Evolutionary conservation across 139 green algal species (phyloP).

Genomic region (Haematococcus sp.): DNA sequence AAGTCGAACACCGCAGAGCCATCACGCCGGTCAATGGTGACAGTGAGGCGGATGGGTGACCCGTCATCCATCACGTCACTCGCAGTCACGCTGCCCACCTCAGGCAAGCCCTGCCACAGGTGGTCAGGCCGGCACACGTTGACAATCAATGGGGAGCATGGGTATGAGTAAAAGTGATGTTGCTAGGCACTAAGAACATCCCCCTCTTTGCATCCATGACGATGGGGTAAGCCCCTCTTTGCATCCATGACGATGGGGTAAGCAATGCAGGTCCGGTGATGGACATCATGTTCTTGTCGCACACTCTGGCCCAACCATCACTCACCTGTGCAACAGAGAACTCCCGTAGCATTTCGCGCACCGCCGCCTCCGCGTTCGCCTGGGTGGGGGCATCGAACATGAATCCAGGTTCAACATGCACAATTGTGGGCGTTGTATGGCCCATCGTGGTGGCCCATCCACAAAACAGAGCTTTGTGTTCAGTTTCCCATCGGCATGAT

Average conservation of each 20-base stretch:
- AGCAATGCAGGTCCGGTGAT: too few species aligned
- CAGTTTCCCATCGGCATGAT: too few species aligned
- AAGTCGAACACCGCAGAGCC: constrained; percentile 90
- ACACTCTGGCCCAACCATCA: not conserved
- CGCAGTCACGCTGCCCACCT: constrained; percentile 72
- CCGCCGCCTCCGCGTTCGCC: constrained; percentile 78
- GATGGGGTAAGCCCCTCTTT: too few species aligned
- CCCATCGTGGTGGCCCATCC: too few species aligned
- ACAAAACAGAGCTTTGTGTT: too few species aligned
- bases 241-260: too few species aligned
- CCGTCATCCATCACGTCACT: constrained; percentile 95
- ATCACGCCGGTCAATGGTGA: constrained; percentile 83
- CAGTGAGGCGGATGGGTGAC: constrained; percentile 70
- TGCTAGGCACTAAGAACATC: too few species aligned
- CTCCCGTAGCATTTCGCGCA: constrained; percentile 78
- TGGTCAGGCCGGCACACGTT: not conserved
- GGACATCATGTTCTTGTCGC: not conserved
- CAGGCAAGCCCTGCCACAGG: constrained; percentile 55
- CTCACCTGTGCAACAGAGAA: constrained; percentile 62
- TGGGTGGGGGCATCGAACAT: not conserved
- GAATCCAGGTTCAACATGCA: too few species aligned
- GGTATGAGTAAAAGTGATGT: not conserved
- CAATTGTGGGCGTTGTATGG: too few species aligned
- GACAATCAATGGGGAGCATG: not conserved
- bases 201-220: too few species aligned